Base-by-base conservation (phyloP, 306 rosid species). In the Medicago ruthenica region DNA sequence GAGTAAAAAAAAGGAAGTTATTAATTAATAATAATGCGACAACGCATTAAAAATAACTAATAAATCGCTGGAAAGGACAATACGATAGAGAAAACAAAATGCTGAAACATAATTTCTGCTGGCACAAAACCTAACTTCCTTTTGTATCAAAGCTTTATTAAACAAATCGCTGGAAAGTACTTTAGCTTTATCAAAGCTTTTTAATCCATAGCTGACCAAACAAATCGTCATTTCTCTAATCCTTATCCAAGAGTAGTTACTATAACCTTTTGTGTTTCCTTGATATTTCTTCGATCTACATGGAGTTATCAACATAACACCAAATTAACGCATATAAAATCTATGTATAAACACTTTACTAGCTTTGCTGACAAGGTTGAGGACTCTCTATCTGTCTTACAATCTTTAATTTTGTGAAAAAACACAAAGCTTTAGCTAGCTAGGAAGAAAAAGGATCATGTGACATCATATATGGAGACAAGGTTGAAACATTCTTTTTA, bases 111-210 rank as follows among this genome's bases (percentile, higher is more conserved):
- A 73, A 17, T 75, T 80, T 40, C 14, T 68, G 84, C 68, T 70
- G 59, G 45, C 41, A 15, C 60, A 31, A 76, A 74, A 75, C 81
- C 70, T 75, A 76, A 76, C 81, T 61, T 69, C 20, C 22, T 50
- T 51, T 50, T 51, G 60, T 36, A 39, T 50, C 7, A 24, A 75
- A n/a, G n/a, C n/a, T n/a, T n/a, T n/a, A n/a, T 13, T 3, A 47
- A 8, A 10, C 8, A 31, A 15, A 8, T n/a, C n/a, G n/a, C n/a
- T n/a, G n/a, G n/a, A n/a, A 69, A 44, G 31, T 21, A 20, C 7
- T 41, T 67, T 67, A 50, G 66, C 55, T 67, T 73, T 20, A 79
- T 21, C 8, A 67, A 79, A 45, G 16, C 18, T 24, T 61, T 37
- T 45, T 48, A 75, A 67, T 2, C n/a, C 67, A 61, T 61, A 61